Evolutionary conservation across 164 flowering plant species (phyloP).

Genomic region (Stephania yunnanensis): DNA sequence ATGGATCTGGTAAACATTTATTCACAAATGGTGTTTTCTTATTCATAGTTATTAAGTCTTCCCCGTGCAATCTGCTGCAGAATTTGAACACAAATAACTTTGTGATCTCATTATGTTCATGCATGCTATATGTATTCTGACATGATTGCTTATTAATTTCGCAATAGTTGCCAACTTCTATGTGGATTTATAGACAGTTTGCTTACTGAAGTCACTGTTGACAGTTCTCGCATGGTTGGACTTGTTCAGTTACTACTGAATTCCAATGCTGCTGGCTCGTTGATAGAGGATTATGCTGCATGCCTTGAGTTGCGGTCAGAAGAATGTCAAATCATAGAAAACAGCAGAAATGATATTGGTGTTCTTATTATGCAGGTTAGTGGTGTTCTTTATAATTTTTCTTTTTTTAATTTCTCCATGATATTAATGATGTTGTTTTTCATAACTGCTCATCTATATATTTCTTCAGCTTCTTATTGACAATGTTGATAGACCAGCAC

Average conservation of each 20-base stretch:
- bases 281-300: constrained; percentile 96
- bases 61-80: neutral
- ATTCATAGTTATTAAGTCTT: neutral
- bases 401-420: constrained; percentile 7
- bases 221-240: constrained; percentile 89
- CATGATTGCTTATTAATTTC: neutral
- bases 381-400: neutral
- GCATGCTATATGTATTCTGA: neutral
- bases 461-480: constrained; percentile 79
- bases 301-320: constrained; percentile 86
- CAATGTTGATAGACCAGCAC: constrained; percentile 82
- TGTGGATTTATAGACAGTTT: neutral
- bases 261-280: constrained; percentile 57
- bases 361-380: constrained; percentile 81
- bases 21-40: neutral
- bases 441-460: neutral
- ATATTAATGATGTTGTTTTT: neutral
- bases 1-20: no score
- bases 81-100: neutral
- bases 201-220: constrained; percentile 1
- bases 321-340: constrained; percentile 63
- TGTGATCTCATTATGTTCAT: neutral
- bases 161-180: neutral
- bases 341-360: constrained; percentile 70
- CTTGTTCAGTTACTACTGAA: constrained; percentile 77